Percentiles rank a stretch among this genome's conserved stretches.
phyloP scores from a whole-genome alignment of 805 yeast genomes.

The Teunomyces barrocoloradensis region DNA sequence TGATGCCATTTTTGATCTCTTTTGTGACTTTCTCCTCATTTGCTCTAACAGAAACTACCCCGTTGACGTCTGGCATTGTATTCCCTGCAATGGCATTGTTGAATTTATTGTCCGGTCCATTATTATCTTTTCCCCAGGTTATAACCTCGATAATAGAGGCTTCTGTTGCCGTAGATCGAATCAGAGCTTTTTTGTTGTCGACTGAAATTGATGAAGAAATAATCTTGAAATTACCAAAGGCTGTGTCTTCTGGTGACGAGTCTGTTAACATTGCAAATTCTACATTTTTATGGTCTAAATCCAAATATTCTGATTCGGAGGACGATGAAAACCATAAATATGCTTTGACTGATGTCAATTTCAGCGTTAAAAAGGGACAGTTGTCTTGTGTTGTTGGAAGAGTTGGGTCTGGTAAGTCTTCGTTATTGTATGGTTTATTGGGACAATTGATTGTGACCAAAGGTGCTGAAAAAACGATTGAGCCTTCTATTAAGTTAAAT shows the following conservation, averaged over 20 bases:
- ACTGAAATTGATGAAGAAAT: conserved; percentile 15
- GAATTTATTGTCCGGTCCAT: conserved; percentile 52
- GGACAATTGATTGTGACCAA: conserved; percentile 18
- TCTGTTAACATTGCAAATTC: conserved; percentile 17
- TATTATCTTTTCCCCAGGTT: conserved; percentile 55
- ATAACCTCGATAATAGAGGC: conserved; percentile 59
- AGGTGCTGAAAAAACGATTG: not conserved
- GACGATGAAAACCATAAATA: not conserved
- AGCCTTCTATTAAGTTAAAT: conserved; percentile 11
- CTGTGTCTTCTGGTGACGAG: conserved; percentile 11
- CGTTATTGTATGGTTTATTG: conserved; percentile 22
- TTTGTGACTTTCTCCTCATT: conserved; percentile 20
- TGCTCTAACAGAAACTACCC: conserved; percentile 14
- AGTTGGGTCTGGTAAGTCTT: conserved; percentile 27
- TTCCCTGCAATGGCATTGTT: conserved; percentile 28
- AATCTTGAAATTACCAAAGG: conserved; percentile 3
- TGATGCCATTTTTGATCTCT: conserved; percentile 24
- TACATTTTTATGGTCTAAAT: conserved; percentile 20
- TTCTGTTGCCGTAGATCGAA: conserved; percentile 55
- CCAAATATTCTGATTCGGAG: conserved; percentile 8
- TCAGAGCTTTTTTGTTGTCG: conserved; percentile 44
- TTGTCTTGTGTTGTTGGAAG: conserved; percentile 25
- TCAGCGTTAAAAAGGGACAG: conserved; percentile 22
- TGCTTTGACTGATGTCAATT: conserved; percentile 19
- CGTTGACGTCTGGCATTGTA: conserved; percentile 24